Evolutionary conservation across 768 basidiomycete species (phyloP).

Genomic region (Xerocomellus chrysenteron): DNA sequence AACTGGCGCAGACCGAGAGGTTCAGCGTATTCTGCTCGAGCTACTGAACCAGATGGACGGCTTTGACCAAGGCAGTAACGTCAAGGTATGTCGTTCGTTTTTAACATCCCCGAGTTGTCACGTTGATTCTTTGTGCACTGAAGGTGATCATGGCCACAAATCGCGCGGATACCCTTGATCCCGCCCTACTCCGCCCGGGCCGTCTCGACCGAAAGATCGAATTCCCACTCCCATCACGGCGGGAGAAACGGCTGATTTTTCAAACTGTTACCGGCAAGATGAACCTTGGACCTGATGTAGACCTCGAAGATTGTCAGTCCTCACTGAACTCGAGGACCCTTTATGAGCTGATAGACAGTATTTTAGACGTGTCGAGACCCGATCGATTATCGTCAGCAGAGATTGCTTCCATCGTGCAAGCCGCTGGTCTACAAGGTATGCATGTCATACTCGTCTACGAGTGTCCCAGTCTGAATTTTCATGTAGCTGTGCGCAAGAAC

Average conservation of each 20-base stretch:
- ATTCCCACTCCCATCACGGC: slow-evolving; percentile 90
- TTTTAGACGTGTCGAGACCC: slow-evolving; percentile 89
- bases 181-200: slow-evolving; percentile 94
- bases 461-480: slow-evolving; percentile 2
- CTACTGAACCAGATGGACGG: slow-evolving; percentile 99
- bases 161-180: slow-evolving; percentile 96
- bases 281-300: slow-evolving; percentile 97
- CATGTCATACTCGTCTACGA: not conserved
- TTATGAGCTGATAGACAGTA: slow-evolving; percentile 6
- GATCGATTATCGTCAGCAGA: slow-evolving; percentile 95
- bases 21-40: slow-evolving; percentile 96
- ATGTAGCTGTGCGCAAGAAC: slow-evolving; percentile 87
- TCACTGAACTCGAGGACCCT: slow-evolving; percentile 1
- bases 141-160: slow-evolving; percentile 99
- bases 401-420: slow-evolving; percentile 93
- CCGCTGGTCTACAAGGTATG: slow-evolving; percentile 92
- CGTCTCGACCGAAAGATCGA: slow-evolving; percentile 99
- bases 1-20: slow-evolving; percentile 97
- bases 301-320: slow-evolving; percentile 92
- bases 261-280: slow-evolving; percentile 97
- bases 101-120: not conserved
- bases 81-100: slow-evolving; percentile 63
- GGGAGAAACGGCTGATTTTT: slow-evolving; percentile 97
- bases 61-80: slow-evolving; percentile 97
- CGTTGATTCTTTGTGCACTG: not conserved